phyloP scores from a whole-genome alignment of 2,329 filamentous ascomycete genomes.

The Colletotrichum caudatum region DNA sequence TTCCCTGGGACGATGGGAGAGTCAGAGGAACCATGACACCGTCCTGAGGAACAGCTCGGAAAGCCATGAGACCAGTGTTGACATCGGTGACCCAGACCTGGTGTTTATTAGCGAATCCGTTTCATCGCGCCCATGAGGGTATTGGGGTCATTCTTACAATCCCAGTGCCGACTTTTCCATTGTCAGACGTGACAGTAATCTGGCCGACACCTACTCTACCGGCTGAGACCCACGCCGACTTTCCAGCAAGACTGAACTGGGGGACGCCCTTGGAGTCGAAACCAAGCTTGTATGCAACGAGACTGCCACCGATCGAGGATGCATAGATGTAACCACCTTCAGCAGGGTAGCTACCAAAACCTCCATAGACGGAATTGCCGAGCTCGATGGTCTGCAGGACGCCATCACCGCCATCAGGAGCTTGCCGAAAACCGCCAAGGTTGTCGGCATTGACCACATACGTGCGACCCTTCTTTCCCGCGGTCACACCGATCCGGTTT shows the following conservation, averaged over 20 bases:
- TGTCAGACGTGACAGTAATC: constrained; percentile 53
- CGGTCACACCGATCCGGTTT: constrained; percentile 52
- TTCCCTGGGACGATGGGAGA: constrained; percentile 52
- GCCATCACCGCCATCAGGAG: constrained; percentile 51
- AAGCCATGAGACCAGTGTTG: constrained; percentile 54
- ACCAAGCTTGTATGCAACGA: constrained; percentile 41
- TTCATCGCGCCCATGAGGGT: not conserved
- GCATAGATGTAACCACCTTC: constrained; percentile 58
- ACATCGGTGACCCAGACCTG: constrained; percentile 55
- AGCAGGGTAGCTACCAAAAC: constrained; percentile 54
- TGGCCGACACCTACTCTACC: constrained; percentile 49
- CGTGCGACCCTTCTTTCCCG: constrained; percentile 55
- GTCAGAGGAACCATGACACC: constrained; percentile 51
- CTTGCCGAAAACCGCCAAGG: constrained; percentile 56
- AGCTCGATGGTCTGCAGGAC: constrained; percentile 53
- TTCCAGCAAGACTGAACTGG: constrained; percentile 50
- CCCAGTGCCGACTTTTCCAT: constrained; percentile 51
- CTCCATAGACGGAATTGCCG: constrained; percentile 52
- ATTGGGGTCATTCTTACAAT: constrained; percentile 43
- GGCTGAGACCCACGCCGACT: constrained; percentile 45
- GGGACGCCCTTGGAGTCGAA: constrained; percentile 45
- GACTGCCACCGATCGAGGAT: constrained; percentile 45
- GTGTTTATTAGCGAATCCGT: not conserved
- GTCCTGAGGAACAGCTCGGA: constrained; percentile 54
- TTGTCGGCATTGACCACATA: constrained; percentile 57